Conservation (phyloP, 768 basidiomycete species). For the Lactarius hatsudake region DNA sequence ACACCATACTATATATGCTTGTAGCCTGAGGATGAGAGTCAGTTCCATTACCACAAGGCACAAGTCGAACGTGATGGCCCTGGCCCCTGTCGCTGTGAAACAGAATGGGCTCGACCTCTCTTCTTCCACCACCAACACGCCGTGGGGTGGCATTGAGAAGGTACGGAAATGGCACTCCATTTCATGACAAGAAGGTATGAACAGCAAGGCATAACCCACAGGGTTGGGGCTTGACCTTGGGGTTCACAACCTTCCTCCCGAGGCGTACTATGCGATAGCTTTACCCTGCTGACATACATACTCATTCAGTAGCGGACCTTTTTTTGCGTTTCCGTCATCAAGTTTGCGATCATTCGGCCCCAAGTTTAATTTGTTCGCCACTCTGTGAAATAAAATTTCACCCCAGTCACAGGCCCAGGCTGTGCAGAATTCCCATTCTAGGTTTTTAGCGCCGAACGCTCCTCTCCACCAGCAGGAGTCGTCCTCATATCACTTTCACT, state of each 20-base stretch:
- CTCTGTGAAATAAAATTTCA: not conserved
- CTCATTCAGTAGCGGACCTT: not conserved
- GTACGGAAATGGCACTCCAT: not conserved
- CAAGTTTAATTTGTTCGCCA: not conserved
- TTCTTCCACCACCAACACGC: not conserved
- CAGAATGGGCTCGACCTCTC: not conserved
- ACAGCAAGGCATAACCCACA: no score
- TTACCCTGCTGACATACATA: not conserved
- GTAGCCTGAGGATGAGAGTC: no score
- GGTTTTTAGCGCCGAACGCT: not conserved
- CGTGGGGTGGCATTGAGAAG: not conserved
- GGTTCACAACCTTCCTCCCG: no score
- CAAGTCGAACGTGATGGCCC: not conserved
- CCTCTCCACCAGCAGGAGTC: not conserved
- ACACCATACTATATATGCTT: not conserved
- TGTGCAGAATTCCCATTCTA: not conserved
- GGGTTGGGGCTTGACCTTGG: no score
- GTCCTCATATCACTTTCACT: not conserved
- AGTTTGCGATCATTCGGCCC: no score
- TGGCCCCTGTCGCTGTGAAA: not conserved
- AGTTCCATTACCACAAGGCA: not conserved
- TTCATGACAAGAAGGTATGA: not conserved
- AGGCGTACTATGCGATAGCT: not conserved
- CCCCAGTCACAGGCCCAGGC: not conserved
- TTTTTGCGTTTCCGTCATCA: no score